Evolutionary conservation across 306 rosid genomes (phyloP).

Genomic region (Senna siamea): DNA sequence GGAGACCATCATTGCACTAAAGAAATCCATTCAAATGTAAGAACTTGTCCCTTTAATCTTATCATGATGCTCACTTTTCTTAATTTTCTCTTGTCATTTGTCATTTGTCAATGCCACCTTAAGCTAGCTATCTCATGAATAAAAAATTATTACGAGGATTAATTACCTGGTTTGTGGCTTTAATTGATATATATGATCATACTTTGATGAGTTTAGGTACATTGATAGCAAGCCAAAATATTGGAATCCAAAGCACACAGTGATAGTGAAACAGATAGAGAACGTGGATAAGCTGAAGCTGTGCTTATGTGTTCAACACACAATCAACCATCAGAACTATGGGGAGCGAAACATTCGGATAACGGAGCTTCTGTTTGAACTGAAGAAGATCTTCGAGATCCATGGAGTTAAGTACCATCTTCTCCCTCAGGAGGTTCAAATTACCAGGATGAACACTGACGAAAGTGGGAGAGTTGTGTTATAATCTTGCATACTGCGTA

Average conservation of each 20-base stretch:
- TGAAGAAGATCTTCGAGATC: slow-evolving; percentile 56
- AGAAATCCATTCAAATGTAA: slow-evolving; percentile 59
- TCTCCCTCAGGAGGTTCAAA: slow-evolving; percentile 55
- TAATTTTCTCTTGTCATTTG: no score
- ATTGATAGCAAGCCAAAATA: slow-evolving; percentile 63
- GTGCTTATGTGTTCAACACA: slow-evolving; percentile 51
- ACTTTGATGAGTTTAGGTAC: no score
- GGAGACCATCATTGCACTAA: slow-evolving; percentile 54
- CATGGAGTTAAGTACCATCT: slow-evolving; percentile 52
- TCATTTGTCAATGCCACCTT: no score
- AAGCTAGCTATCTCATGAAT: no score
- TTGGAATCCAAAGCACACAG: slow-evolving; percentile 59
- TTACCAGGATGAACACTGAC: slow-evolving; percentile 42
- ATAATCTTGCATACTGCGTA: slow-evolving; percentile 35
- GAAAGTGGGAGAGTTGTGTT: slow-evolving; percentile 39
- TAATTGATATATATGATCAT: no score
- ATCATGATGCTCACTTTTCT: no score
- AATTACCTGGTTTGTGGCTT: no score
- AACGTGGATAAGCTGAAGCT: slow-evolving; percentile 54
- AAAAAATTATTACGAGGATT: no score
- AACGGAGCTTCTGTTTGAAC: slow-evolving; percentile 52
- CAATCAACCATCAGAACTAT: slow-evolving; percentile 63
- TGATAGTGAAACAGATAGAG: slow-evolving; percentile 55
- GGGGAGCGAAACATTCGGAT: slow-evolving; percentile 51
- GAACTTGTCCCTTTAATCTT: no score